A percentile compares a stretch with the other conserved stretches of the same genome.
Evolutionary conservation across 768 basidiomycete genomes (phyloP).

Genomic region (Mycena haematopus): DNA sequence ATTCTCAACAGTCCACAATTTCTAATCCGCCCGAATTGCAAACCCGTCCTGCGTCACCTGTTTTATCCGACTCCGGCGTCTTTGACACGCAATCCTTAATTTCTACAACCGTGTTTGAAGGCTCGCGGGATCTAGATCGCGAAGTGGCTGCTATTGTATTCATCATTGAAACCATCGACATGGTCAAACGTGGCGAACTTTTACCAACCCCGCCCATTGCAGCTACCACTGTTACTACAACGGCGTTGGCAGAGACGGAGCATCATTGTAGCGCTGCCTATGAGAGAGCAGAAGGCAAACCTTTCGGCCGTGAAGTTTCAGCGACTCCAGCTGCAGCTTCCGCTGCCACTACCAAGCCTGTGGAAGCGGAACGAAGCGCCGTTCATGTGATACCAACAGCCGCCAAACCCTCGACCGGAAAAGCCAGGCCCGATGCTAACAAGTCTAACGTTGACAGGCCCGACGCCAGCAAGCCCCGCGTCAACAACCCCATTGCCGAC

Average conservation of each 20-base stretch:
- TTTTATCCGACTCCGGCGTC: background rate
- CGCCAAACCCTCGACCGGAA: no score
- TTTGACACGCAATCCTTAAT: background rate
- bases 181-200: conserved; percentile 11
- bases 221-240: background rate
- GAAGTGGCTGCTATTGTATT: conserved; percentile 10
- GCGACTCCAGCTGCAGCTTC: no score
- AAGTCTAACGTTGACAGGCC: no score
- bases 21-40: background rate
- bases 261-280: background rate
- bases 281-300: no score
- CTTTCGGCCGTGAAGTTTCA: no score
- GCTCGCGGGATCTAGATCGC: background rate
- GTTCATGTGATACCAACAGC: no score
- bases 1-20: background rate
- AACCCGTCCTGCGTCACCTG: background rate
- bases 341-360: no score
- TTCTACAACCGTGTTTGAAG: background rate
- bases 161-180: conserved; percentile 19
- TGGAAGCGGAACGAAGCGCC: no score
- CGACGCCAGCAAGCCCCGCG: no score
- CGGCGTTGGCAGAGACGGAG: no score
- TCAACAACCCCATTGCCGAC: no score
- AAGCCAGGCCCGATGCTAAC: no score
- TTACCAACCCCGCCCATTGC: conserved; percentile 16